Base-by-base conservation (phyloP, 2,329 filamentous ascomycete species). In the Aspergillus aculeatinus region DNA sequence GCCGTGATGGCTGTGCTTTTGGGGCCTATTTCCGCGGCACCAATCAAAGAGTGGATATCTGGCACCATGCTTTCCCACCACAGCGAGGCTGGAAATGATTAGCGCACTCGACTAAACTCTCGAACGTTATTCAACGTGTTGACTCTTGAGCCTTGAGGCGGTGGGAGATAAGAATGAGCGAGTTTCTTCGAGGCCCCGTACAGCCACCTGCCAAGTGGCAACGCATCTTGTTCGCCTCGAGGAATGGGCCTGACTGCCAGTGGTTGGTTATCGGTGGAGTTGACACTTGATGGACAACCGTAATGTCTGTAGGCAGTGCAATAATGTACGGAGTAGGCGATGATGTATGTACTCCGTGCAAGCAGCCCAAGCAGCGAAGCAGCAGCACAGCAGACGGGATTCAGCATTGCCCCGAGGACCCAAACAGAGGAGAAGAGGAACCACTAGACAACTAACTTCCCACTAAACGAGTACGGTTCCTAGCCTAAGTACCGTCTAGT, bases 41-140 rank as follows among this genome's bases (percentile, higher is more conserved):
- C 39, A 44, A 44, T 19, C 14, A 44, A 7, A 19, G 6, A 44
- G 39, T 44, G 39, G 39, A 19, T 6, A 6, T 44, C 16, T 35
- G 33, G 33, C 33, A 35, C 33, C 33, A 35, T 5, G 27, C 27
- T 35, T 35, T 35, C 12, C 11, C 33, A 35, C 33, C 33, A 16
- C 33, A 2, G 33, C 33, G 54, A 53, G 55, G 21, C 55, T 58
- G 49, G 33, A 44, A 58, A 55, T 48, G 6, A 44, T 44, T 44
- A 44, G 39, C 39, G 16, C 16, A 16, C 16, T 35, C 7, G 27
- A 29, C 33, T 6, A 12, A 16, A 16, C 3, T 19, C 39, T 44
- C n/a, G 14, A 44, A 44, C 39, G 39, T 44, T 44, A 16, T 35
- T 19, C 16, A 35, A 35, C 33, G 33, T 12, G 33, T 16, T 35